Base-by-base conservation (phyloP, 352 stramenopile genomes). In the Phytophthora sp. region DNA sequence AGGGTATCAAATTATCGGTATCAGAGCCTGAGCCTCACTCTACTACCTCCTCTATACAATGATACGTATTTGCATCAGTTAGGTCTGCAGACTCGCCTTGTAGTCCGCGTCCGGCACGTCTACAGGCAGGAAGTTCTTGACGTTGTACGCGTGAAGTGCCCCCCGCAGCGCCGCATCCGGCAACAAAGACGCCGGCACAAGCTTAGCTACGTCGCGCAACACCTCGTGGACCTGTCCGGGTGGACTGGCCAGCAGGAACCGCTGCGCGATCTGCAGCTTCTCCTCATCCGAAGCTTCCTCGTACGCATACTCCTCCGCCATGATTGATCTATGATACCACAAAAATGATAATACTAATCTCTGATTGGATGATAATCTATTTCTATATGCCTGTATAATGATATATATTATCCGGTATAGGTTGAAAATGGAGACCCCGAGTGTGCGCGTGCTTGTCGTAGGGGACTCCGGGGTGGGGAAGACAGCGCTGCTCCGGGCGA, bases 191-290 rank as follows among this genome's bases (percentile, higher is more conserved):
- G 69, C 66, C 16, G 89, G 81, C 41, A 96, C 75, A n/a, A 97
- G 80, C 74, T 93, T 93, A 18, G 71, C 78, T 21, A 96, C 82
- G 68, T 97, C 90, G 64, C 78, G 77, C 49, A 93, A 63, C 52
- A 97, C 88, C 49, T 97, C 87, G 51, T 95, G 78, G 55, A 97
- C 76, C 77, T 98, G 86, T 15, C 93, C 91, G 0, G 94, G 91
- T 4, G 90, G 92, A 63, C 82, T 95, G 12, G 90, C 90, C n/a
- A 97, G 73, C 57, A 98, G 67, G 49, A 97, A 94, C 33, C 89
- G 87, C 79, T 96, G 85, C 53, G 89, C 87, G 57, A 97, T 93
- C 57, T 84, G 76, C 44, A 97, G 75, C 83, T 97, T 96, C 76
- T 97, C 90, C 61, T 96, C 84, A 66, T 95, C 85, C 41, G 85